Percentiles rank a stretch among this genome's conserved stretches.
Conservation (phyloP, 768 basidiomycete genomes). For the Holtermannia corniformis region DNA sequence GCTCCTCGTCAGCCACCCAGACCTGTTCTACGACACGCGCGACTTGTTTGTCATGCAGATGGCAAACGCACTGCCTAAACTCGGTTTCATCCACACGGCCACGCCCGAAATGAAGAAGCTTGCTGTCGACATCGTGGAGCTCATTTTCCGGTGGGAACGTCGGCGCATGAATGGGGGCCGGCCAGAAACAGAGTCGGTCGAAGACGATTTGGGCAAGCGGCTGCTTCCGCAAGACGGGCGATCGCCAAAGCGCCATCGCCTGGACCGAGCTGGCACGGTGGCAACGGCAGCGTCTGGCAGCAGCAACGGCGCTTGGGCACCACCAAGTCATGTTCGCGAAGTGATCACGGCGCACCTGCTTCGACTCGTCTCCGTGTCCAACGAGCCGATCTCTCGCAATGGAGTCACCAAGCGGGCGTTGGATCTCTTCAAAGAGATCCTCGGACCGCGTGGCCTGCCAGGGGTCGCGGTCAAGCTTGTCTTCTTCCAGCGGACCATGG, state of each 20-base stretch:
- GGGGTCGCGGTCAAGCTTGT: conserved; percentile 85
- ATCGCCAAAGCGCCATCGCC: conserved; percentile 31
- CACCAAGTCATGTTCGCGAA: conserved; percentile 71
- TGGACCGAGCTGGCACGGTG: conserved; percentile 42
- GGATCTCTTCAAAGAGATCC: conserved; percentile 58
- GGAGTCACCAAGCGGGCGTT: conserved; percentile 43
- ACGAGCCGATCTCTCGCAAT: conserved; percentile 40
- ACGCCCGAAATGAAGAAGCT: conserved; percentile 72
- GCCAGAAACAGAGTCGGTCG: conserved; percentile 48
- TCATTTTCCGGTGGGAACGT: conserved; percentile 84
- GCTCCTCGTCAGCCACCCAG: conserved; percentile 79
- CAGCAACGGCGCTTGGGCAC: conserved; percentile 51
- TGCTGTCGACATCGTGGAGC: conserved; percentile 81
- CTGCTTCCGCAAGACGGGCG: conserved; percentile 8
- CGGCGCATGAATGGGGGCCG: conserved; percentile 38
- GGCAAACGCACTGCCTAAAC: conserved; percentile 75
- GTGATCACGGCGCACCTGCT: conserved; percentile 91
- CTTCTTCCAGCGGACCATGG: conserved; percentile 76
- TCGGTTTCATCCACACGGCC: conserved; percentile 64
- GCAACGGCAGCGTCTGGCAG: conserved; percentile 30
- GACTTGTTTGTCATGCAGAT: conserved; percentile 89
- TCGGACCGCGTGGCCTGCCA: conserved; percentile 74
- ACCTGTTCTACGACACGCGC: conserved; percentile 85
- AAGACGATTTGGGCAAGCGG: conserved; percentile 21
- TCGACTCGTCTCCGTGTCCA: conserved; percentile 64